Evolutionary conservation across 345 rosid genomes (phyloP).

Genomic region (Lagerstroemia speciosa): DNA sequence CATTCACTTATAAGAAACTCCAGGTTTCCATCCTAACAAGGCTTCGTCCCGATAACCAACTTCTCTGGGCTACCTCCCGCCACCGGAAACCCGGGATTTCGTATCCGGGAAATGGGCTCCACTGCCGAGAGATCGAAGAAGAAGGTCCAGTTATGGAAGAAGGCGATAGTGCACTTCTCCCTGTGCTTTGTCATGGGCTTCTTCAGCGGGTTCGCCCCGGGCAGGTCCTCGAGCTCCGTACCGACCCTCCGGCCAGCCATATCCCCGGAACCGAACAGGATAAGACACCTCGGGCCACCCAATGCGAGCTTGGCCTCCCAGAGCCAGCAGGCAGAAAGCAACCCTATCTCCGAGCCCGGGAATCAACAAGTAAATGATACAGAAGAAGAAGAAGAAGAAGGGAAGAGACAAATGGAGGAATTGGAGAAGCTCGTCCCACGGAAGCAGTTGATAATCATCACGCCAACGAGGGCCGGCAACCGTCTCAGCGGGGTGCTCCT

Average conservation of each 20-base stretch:
- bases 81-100: neutral
- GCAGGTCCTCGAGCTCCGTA: slow-evolving; percentile 5
- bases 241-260: slow-evolving; percentile 13
- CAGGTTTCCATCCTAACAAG: neutral
- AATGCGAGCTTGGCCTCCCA: neutral
- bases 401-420: neutral
- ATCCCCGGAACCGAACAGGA: slow-evolving; percentile 14
- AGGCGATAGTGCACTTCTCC: slow-evolving; percentile 67
- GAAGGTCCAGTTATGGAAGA: slow-evolving; percentile 74
- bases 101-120: slow-evolving; percentile 14
- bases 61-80: too few species aligned
- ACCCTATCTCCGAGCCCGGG: neutral
- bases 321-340: neutral
- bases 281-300: neutral
- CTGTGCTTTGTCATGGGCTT: slow-evolving; percentile 85
- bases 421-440: slow-evolving; percentile 17
- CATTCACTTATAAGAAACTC: neutral
- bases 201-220: slow-evolving; percentile 56
- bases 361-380: neutral
- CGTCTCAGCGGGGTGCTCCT: slow-evolving; percentile 30
- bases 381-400: neutral
- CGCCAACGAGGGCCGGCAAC: slow-evolving; percentile 37
- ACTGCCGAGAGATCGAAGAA: slow-evolving; percentile 86
- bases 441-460: slow-evolving; percentile 51
- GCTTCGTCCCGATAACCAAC: too few species aligned